Conservation (phyloP, 169 alveolate genomes). For the Plasmodium relictum region DNA sequence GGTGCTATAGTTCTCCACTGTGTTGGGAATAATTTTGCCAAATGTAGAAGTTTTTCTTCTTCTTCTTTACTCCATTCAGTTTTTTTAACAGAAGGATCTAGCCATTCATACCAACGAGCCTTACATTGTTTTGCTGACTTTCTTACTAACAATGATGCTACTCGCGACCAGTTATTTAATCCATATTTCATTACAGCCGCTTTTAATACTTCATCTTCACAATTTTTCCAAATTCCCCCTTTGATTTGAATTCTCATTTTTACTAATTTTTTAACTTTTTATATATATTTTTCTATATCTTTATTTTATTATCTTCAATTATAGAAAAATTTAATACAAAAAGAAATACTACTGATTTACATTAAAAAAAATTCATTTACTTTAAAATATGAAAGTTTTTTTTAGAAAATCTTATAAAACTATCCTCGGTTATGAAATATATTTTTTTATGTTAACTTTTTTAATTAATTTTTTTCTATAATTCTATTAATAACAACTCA, state of each 20-base stretch:
- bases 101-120: slow-evolving; percentile 99
- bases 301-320: too few species aligned
- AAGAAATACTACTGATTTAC: too few species aligned
- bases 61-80: slow-evolving; percentile 99
- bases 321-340: too few species aligned
- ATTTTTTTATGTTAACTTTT: too few species aligned
- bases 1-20: slow-evolving; percentile 99
- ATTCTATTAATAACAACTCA: too few species aligned
- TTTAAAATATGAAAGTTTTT: too few species aligned
- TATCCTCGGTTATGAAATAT: too few species aligned
- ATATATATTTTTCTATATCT: too few species aligned
- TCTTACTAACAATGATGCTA: slow-evolving; percentile 97
- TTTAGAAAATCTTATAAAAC: too few species aligned
- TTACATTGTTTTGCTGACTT: slow-evolving; percentile 99
- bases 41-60: slow-evolving; percentile 98
- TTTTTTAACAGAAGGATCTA: slow-evolving; percentile 98
- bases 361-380: too few species aligned
- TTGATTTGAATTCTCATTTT: slow-evolving; percentile 96
- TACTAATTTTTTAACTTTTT: neutral
- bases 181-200: slow-evolving; percentile 99
- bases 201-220: slow-evolving; percentile 99
- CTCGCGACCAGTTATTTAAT: slow-evolving; percentile 99
- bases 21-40: slow-evolving; percentile 99
- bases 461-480: too few species aligned
- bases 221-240: slow-evolving; percentile 99